Evolutionary conservation across 176 grass and related monocot genomes (phyloP).

Genomic region (Carex kokanica): DNA sequence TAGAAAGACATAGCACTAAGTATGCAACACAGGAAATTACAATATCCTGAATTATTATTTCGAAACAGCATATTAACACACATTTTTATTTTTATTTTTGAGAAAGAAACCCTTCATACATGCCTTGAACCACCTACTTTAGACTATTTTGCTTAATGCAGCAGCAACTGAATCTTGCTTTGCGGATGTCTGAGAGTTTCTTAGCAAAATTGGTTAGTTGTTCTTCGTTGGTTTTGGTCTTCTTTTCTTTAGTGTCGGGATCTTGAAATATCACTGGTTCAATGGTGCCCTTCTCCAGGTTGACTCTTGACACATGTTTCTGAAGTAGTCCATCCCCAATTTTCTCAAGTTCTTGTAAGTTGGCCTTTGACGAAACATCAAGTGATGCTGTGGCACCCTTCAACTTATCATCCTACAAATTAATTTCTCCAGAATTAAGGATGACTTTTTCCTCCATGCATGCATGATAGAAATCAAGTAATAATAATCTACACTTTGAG

Average conservation of each 20-base stretch:
- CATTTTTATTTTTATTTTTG: no score
- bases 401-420: conserved; percentile 49
- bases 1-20: no score
- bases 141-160: background rate
- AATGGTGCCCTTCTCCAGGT: conserved; percentile 42
- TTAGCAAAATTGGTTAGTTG: conserved; percentile 37
- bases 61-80: no score
- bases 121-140: background rate
- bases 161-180: background rate
- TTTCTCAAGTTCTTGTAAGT: conserved; percentile 41
- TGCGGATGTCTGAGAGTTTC: conserved; percentile 34
- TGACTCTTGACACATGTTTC: conserved; percentile 50
- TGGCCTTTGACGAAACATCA: conserved; percentile 48
- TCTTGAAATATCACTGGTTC: background rate
- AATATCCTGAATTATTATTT: background rate
- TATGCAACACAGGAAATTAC: no score
- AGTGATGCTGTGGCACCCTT: conserved; percentile 32
- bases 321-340: conserved; percentile 38
- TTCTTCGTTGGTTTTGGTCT: conserved; percentile 37
- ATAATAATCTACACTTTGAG: no score
- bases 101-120: background rate
- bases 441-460: background rate
- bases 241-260: background rate
- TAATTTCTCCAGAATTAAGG: background rate
- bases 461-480: background rate